phyloP scores from a whole-genome alignment of 1,139 yeast species.

The Geotrichum europaeum region DNA sequence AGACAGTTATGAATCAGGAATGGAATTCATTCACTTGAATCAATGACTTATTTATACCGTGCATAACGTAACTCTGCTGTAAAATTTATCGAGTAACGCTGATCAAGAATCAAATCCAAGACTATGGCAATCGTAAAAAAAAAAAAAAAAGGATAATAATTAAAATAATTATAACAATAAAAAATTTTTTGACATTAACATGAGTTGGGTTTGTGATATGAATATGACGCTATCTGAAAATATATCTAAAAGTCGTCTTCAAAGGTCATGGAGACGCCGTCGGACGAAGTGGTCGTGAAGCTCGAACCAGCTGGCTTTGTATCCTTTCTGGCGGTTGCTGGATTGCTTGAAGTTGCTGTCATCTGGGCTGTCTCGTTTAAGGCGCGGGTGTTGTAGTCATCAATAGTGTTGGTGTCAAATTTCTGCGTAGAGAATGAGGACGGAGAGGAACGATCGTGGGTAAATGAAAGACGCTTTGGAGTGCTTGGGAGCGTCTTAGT shows the following conservation, averaged over 20 bases:
- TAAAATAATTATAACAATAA: neutral
- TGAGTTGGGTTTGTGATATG: neutral
- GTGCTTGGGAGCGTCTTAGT: neutral
- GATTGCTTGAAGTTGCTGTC: neutral
- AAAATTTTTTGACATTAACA: neutral
- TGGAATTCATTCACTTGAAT: no score
- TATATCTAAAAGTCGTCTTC: constrained; percentile 5
- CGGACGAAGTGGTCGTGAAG: neutral
- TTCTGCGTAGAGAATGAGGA: neutral
- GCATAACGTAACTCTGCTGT: no score
- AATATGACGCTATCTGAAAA: neutral
- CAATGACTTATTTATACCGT: no score
- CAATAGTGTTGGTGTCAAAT: neutral
- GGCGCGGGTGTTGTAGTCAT: neutral
- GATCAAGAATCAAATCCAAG: neutral
- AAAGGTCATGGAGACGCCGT: constrained; percentile 9
- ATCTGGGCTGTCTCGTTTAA: neutral
- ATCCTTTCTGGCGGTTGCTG: neutral
- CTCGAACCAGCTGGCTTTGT: neutral
- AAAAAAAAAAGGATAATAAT: neutral
- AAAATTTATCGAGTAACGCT: no score
- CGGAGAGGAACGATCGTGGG: neutral
- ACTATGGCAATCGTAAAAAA: neutral
- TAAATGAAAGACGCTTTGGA: neutral
- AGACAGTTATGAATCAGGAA: no score